Evolutionary conservation across 768 basidiomycete species (phyloP), one percentile per base, ranked within the genome.

Genomic region (Mycena venus): DNA sequence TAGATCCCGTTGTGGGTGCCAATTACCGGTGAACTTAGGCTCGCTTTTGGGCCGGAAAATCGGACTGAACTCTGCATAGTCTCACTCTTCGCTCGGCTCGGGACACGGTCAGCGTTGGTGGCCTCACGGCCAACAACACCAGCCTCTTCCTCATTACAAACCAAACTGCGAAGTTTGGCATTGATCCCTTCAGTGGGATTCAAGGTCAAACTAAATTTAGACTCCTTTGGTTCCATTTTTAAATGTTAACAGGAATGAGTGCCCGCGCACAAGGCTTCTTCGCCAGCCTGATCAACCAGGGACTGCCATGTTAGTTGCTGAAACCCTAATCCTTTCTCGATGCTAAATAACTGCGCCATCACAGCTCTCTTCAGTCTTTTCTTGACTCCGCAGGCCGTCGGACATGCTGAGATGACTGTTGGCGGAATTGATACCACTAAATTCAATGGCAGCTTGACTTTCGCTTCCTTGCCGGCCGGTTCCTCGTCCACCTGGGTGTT

Each of bases 101-200:
- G 32, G 90, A 92, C 73, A 88, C 88, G 7, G 88, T 91, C 9
- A 79, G 85, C 17, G 84, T 91, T 49, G 90, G 88, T 7, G 86
- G 86, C 12, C 81, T 90, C 21, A 78, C 78, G 9, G 86, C 85
- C 6, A 76, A 81, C 7, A 78, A 79, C 47, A 83, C 87, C 53
- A 81, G 78, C 49, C 80, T 91, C 21, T 89, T 87, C 79, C 85
- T 89, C 32, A 90, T 91, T 80, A 88, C 88, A 8, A 80, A 88
- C 72, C 89, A 91, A 80, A 91, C 90, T 0, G 81, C 85, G 1
- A 83, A 84, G 36, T 91, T 91, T 80, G 81, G 84, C 60, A 86
- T 88, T 21, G 88, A 91, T 80, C 90, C 89, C 9, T 91, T 89
- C 85, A 87, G 87, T 72, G 90, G 89, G 4, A 91, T 90, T 64